Evolutionary conservation across 2,329 filamentous ascomycete species (phyloP).

Genomic region (Gnomoniopsis smithogilvyi): DNA sequence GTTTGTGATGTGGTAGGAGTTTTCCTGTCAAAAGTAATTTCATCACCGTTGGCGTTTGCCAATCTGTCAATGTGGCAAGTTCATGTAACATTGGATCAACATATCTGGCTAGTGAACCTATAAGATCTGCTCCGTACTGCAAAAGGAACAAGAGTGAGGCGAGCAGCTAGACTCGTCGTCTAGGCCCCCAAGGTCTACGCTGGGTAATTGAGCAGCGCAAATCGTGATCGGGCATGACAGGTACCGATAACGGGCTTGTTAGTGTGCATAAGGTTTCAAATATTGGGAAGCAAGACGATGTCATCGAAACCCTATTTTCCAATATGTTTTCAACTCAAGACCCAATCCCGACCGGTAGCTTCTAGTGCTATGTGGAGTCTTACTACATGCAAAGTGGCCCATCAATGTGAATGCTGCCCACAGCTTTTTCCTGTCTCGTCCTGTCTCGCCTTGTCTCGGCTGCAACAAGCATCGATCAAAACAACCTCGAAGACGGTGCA

Average conservation of each 20-base stretch:
- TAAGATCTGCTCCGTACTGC: not conserved
- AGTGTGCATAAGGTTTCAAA: not conserved
- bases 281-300: not conserved
- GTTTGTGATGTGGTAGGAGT: not conserved
- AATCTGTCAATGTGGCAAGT: not conserved
- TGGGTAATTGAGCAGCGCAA: not conserved
- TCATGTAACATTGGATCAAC: too few relatives aligned
- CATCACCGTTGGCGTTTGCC: not conserved
- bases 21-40: not conserved
- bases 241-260: not conserved
- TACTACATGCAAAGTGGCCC: not conserved
- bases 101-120: not conserved
- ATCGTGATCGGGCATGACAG: not conserved
- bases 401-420: not conserved
- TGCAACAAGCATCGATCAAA: not conserved
- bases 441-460: not conserved
- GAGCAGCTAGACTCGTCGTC: not conserved
- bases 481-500: not conserved
- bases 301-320: too few relatives aligned
- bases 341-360: too few relatives aligned
- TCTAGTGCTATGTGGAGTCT: too few relatives aligned
- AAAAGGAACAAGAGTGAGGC: not conserved
- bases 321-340: too few relatives aligned
- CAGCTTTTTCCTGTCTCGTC: not conserved
- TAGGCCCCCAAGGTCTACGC: not conserved